Base-by-base conservation (phyloP, 306 rosid genomes). In the Malus domestica region DNA sequence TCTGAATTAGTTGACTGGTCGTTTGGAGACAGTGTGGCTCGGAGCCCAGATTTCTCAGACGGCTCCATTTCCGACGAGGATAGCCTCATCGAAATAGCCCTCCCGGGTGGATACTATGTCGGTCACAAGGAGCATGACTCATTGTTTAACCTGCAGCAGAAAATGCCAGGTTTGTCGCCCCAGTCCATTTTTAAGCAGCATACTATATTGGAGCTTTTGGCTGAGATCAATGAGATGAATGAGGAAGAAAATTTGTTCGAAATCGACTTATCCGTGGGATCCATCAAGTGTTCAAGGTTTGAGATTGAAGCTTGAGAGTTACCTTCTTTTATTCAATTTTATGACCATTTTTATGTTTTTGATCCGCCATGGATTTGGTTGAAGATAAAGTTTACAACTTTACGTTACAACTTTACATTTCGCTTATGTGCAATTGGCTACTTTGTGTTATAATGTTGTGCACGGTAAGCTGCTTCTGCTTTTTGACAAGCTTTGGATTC, bases 11-110 rank as follows among this genome's bases (percentile, higher is more conserved):
- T 67, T 38, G 87, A 74, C 35, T 85, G 84, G 85, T 72, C 81
- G 14, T 82, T 78, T 25, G 70, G 30, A 66, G 81, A 83, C 69
- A 68, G 40, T 20, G 69, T 22, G 16, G 61, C 66, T 65, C 83
- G 23, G 27, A 80, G 83, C 55, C 74, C 44, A 5, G 90, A 88
- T n/a, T 82, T 16, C 70, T 89, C 91, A 62, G 97, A 90, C 57
- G 98, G 97, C 16, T 83, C 97, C 32, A 92, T 95, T 77, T 95
- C 98, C 44, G 98, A 95, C 66, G 98, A 95, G 79, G 98, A 95
- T 45, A 90, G 97, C 79, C 90, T 95, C 83, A 95, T 95, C 54
- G 98, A 95, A 79, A 92, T 95, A 71, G 77, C 89, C 68, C 92
- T 95, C 80, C 93, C 92, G 9, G 86, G 89, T 38, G 96, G 96